These are phyloP conservation scores for Rhipidocladum racemiflorum DNA, from an alignment of 176 grass and related monocot species.

Conservation along the genomic window DNA sequence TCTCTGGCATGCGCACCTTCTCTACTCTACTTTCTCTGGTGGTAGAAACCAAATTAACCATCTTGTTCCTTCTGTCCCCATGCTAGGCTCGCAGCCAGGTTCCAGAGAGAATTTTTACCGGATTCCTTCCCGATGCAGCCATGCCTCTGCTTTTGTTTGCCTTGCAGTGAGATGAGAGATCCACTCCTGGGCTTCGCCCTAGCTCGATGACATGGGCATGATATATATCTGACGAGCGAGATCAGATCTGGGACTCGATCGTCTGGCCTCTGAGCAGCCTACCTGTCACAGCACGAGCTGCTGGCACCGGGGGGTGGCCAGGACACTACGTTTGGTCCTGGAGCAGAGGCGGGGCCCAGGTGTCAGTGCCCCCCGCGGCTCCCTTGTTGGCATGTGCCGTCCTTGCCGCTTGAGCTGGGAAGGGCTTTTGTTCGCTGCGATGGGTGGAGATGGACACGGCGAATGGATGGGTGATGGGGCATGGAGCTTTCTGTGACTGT, in stretches of 20 bases:
- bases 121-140: constrained; percentile 5
- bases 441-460: neutral
- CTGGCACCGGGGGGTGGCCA: neutral
- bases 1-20: neutral
- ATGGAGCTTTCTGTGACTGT: neutral
- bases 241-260: neutral
- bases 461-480: neutral
- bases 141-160: neutral
- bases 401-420: neutral
- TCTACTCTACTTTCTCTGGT: neutral
- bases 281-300: constrained; percentile 24
- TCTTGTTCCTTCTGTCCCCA: constrained; percentile 26
- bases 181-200: neutral
- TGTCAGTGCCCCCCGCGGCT: constrained; percentile 10
- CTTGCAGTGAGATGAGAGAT: constrained; percentile 39
- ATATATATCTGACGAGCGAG: neutral
- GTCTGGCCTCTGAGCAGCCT: constrained; percentile 2
- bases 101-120: constrained; percentile 23
- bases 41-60: neutral
- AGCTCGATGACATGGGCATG: neutral
- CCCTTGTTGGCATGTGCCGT: neutral
- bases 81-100: neutral
- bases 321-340: neutral
- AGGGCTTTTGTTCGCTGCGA: neutral
- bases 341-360: neutral